Evolutionary conservation across 225 moss, liverwort and hornwort species (phyloP).

Genomic region (Takakia lepidozioides): DNA sequence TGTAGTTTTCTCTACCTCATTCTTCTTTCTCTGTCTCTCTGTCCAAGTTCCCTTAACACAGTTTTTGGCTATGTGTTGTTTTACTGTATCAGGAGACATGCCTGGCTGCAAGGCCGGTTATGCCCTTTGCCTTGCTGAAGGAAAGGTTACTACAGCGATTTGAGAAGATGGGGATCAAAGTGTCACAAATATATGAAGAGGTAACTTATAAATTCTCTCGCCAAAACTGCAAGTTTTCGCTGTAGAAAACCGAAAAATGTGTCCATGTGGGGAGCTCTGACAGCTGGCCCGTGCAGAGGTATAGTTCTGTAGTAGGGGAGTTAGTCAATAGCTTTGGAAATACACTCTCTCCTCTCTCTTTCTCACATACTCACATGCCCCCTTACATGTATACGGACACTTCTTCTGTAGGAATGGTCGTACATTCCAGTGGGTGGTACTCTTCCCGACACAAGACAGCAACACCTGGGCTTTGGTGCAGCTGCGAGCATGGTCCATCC

Average conservation of each 20-base stretch:
- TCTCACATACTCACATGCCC: not conserved
- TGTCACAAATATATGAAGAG: constrained; percentile 75
- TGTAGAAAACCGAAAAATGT: no score
- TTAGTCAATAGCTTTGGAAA: no score
- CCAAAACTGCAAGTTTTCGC: no score
- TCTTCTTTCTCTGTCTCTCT: not conserved
- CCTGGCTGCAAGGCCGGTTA: constrained; percentile 89
- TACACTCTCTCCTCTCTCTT: no score
- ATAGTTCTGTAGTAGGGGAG: no score
- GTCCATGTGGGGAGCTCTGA: not conserved
- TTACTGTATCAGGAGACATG: constrained; percentile 73
- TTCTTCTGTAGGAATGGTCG: constrained; percentile 82
- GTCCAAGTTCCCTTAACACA: not conserved
- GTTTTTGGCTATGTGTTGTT: not conserved
- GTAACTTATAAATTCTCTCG: no score
- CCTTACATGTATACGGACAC: not conserved
- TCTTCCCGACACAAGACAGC: constrained; percentile 80
- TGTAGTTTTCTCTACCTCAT: no score
- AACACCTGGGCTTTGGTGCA: constrained; percentile 96
- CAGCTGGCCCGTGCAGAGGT: not conserved
- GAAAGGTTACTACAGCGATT: constrained; percentile 70
- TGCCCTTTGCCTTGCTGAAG: constrained; percentile 85
- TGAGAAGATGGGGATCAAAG: constrained; percentile 78
- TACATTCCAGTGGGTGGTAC: constrained; percentile 95
- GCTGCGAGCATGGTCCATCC: constrained; percentile 99